These are phyloP conservation scores for Heritiera fomes DNA, from an alignment of 345 rosid genomes.

Conservation along the genomic window DNA sequence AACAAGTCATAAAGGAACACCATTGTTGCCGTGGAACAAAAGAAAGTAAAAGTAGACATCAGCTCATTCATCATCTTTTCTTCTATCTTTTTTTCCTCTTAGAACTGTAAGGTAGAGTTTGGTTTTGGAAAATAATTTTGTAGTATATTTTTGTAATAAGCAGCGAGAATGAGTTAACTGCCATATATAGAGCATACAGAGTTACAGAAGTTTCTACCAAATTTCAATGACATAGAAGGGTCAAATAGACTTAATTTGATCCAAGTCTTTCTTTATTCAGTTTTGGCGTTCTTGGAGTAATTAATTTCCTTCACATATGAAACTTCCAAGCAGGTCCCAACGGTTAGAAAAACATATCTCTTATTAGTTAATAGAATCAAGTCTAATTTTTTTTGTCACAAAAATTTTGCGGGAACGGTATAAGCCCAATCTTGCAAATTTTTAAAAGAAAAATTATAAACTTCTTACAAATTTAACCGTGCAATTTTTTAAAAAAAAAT, in stretches of 20 bases:
- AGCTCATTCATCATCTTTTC: not conserved
- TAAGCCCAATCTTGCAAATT: no score
- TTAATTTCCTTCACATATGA: not conserved
- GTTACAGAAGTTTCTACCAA: not conserved
- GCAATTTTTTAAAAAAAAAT: no score
- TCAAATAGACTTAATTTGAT: not conserved
- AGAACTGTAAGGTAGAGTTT: not conserved
- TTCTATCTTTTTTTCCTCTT: not conserved
- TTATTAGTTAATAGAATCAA: no score
- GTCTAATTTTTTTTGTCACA: no score
- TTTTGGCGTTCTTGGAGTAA: not conserved
- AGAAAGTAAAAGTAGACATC: not conserved
- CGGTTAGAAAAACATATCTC: no score
- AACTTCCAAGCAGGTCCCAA: not conserved
- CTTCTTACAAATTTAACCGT: no score
- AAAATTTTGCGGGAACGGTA: no score
- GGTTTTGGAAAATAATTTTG: not conserved
- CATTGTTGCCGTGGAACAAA: not conserved
- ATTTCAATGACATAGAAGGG: not conserved
- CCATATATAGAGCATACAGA: not conserved
- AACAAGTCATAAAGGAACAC: constrained; percentile 37
- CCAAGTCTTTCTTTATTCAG: not conserved
- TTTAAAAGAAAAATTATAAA: no score
- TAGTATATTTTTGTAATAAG: not conserved
- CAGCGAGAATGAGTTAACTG: not conserved